These are phyloP conservation scores for Mucuna pruriens DNA, from an alignment of 306 rosid genomes.

Conservation along the genomic window DNA sequence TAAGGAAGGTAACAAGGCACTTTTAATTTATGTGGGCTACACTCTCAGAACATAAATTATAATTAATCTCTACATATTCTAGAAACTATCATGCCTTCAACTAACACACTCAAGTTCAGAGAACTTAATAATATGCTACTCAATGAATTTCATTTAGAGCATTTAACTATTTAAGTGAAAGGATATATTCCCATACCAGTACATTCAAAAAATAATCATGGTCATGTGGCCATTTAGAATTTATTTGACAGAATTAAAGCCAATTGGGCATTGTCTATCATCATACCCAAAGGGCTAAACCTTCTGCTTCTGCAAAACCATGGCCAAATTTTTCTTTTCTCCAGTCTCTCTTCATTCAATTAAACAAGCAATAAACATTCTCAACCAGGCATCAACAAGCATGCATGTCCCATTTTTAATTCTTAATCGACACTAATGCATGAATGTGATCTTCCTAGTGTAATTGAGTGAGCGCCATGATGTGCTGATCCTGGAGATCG, in stretches of 20 bases:
- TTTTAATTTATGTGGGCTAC: background rate
- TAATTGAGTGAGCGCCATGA: background rate
- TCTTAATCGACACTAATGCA: conserved; percentile 2
- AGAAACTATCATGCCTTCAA: background rate
- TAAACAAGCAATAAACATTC: background rate
- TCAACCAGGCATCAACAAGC: background rate
- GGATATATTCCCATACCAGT: background rate
- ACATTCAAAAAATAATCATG: conserved; percentile 11
- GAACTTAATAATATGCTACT: background rate
- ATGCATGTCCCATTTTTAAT: background rate
- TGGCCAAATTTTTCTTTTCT: too few species aligned
- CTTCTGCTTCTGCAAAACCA: background rate
- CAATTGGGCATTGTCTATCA: background rate
- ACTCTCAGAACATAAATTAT: background rate
- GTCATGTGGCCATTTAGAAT: background rate
- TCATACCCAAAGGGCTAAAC: background rate
- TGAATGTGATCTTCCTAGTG: background rate
- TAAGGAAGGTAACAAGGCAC: background rate
- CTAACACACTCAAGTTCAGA: background rate
- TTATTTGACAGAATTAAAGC: background rate
- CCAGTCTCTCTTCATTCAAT: background rate
- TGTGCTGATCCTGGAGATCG: background rate
- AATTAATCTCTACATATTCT: background rate
- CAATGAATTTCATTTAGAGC: background rate
- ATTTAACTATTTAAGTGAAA: background rate